These are phyloP conservation scores for Wickerhamiella alocasiicola DNA, from an alignment of 805 yeast genomes.

Conservation along the genomic window DNA sequence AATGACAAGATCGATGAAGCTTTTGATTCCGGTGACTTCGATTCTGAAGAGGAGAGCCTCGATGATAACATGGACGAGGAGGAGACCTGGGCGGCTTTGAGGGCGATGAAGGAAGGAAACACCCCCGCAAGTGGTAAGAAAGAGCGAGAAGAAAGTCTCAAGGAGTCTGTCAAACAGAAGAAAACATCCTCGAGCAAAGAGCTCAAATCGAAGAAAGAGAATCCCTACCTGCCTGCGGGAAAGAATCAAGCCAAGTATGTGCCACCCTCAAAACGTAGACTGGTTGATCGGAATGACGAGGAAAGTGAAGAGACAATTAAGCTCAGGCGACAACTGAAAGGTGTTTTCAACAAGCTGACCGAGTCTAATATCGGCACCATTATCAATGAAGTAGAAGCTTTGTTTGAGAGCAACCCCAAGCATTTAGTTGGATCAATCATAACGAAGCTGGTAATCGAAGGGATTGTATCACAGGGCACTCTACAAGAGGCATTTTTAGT, in stretches of 20 bases:
- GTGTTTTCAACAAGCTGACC: constrained; percentile 77
- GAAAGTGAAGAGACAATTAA: constrained; percentile 37
- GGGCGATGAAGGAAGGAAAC: constrained; percentile 19
- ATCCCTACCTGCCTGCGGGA: constrained; percentile 46
- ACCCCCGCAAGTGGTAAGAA: not conserved
- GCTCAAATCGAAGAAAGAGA: constrained; percentile 37
- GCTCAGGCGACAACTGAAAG: constrained; percentile 56
- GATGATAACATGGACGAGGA: constrained; percentile 17
- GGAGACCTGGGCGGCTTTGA: constrained; percentile 21
- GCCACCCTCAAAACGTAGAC: constrained; percentile 76
- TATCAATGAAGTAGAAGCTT: constrained; percentile 49
- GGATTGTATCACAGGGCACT: constrained; percentile 50
- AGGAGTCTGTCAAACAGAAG: constrained; percentile 13
- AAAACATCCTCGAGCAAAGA: constrained; percentile 18
- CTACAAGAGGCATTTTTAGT: constrained; percentile 68
- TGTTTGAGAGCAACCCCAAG: constrained; percentile 59
- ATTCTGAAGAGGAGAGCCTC: constrained; percentile 9
- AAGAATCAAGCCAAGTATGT: constrained; percentile 37
- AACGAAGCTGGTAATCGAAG: constrained; percentile 49
- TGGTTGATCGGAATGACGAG: constrained; percentile 27
- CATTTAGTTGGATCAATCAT: constrained; percentile 65
- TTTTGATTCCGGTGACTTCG: constrained; percentile 12
- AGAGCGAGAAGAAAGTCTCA: not conserved
- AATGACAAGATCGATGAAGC: not conserved
- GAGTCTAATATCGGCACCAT: constrained; percentile 71